Conservation (phyloP, 805 yeast species). For the Starmerella etchellsii region DNA sequence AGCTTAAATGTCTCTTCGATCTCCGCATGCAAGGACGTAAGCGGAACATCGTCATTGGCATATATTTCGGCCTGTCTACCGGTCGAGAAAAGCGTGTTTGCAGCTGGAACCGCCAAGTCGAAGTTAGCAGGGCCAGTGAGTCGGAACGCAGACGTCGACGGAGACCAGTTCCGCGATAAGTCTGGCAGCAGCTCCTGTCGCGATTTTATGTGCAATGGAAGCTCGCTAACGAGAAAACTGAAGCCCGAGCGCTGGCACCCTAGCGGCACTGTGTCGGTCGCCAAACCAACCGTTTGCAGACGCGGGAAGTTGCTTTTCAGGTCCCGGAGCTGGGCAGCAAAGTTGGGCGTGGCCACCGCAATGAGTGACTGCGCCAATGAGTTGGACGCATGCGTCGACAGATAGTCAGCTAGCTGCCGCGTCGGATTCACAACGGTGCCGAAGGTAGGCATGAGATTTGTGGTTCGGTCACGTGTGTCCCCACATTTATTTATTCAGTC, state of each 20-base stretch:
- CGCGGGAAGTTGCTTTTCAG: conserved; percentile 15
- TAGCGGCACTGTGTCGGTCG: conserved; percentile 26
- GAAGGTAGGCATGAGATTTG: conserved; percentile 13
- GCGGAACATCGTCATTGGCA: conserved; percentile 8
- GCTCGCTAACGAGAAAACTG: conserved; percentile 19
- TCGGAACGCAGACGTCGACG: conserved; percentile 14
- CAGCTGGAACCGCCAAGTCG: conserved; percentile 23
- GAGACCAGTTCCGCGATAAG: conserved; percentile 12
- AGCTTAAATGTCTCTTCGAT: conserved; percentile 6
- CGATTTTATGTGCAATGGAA: conserved; percentile 19
- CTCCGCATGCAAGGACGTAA: conserved; percentile 17
- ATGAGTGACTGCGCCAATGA: conserved; percentile 20
- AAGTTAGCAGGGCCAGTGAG: conserved; percentile 9
- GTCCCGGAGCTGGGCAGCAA: conserved; percentile 23
- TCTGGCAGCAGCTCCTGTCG: conserved; percentile 1
- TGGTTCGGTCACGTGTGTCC: too few species aligned
- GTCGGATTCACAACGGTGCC: conserved; percentile 21
- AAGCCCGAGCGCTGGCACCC: conserved; percentile 26
- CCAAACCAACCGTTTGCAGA: conserved; percentile 22
- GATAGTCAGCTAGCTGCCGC: conserved; percentile 13
- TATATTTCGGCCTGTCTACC: conserved; percentile 19
- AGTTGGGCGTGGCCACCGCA: conserved; percentile 27
- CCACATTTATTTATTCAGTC: too few species aligned
- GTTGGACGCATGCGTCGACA: conserved; percentile 18
- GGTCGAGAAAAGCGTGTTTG: conserved; percentile 26